Evolutionary conservation across 345 rosid genomes (phyloP), one percentile per base, ranked within the genome.

Genomic region (Gossypium stocksii): DNA sequence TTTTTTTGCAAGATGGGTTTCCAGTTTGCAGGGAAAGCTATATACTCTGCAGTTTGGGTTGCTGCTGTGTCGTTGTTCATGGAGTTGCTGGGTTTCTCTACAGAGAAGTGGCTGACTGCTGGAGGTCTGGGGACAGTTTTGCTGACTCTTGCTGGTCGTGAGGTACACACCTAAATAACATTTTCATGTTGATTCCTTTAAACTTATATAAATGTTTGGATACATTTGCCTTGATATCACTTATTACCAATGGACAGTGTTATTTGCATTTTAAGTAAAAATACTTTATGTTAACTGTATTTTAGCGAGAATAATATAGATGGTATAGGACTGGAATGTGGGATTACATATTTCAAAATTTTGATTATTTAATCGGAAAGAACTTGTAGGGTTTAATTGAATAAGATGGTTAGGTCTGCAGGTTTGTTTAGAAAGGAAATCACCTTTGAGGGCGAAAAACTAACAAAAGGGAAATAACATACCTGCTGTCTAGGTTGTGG

Each of bases 101-200:
- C 99, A 67, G 97, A 96, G 84, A 96, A 78, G 78, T 96, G 97
- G 94, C 85, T 96, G 66, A 96, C 99, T n/a, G 99, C 99, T 81
- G 99, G 99, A 79, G 98, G 99, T 80, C 94, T 96, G 77, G 98
- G 99, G 70, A 96, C 99, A 60, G 99, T 96, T 68, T 82, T 96
- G 89, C 86, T 95, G 82, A 95, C 98, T 29, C 99, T 95, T 81
- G 97, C 99, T 86, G 99, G 99, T 74, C 93, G 99, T 57, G 99
- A 93, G 99, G 99, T 95, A 77, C 77, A 77, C 77, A 73, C 45
- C 60, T 56, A 13, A 16, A 29, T 74, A 27, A 60, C 53, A 34
- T 62, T 72, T 62, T 20, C 48, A 34, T 64, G 14, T 3, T 45
- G 48, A 19, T 70, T 57, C 19, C 38, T 74, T 62, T 69, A 64